Evolutionary conservation across 2,329 filamentous ascomycete species (phyloP).

Genomic region (Zalaria sp.): DNA sequence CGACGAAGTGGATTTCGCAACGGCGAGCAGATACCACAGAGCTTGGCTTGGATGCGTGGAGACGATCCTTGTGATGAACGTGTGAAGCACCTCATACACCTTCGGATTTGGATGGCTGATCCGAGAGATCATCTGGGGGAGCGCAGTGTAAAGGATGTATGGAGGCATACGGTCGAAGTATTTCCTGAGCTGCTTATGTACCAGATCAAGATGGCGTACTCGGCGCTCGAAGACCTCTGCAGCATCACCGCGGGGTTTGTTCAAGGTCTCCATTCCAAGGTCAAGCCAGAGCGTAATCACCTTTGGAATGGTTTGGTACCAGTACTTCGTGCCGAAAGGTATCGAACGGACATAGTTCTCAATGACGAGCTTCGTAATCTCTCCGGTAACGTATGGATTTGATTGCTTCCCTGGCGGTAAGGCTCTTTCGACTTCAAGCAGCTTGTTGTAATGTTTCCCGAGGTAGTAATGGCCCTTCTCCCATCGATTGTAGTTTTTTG

Average conservation of each 20-base stretch:
- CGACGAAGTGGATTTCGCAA: conserved; percentile 65
- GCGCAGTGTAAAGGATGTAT: conserved; percentile 66
- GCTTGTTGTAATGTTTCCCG: conserved; percentile 92
- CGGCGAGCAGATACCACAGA: conserved; percentile 78
- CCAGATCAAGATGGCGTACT: conserved; percentile 49
- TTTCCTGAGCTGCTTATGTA: conserved; percentile 66
- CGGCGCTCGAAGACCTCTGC: conserved; percentile 33
- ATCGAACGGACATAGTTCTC: conserved; percentile 87
- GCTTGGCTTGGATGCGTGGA: conserved; percentile 79
- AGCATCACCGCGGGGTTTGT: conserved; percentile 27
- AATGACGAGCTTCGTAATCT: conserved; percentile 75
- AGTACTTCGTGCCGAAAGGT: conserved; percentile 81
- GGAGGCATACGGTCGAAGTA: conserved; percentile 60
- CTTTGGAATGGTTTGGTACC: conserved; percentile 87
- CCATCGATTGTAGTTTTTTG: conserved; percentile 58
- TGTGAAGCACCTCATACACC: conserved; percentile 63
- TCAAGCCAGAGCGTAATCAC: conserved; percentile 91
- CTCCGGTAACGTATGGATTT: conserved; percentile 49
- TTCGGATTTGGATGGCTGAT: conserved; percentile 73
- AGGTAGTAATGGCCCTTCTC: conserved; percentile 97
- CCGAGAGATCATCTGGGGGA: conserved; percentile 90
- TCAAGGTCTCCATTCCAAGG: conserved; percentile 55
- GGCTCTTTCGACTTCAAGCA: conserved; percentile 75
- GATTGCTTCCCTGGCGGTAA: conserved; percentile 61
- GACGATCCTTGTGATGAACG: conserved; percentile 78